Base-by-base conservation (phyloP, 257 asterid species). In the Solanum ossicruentum region DNA sequence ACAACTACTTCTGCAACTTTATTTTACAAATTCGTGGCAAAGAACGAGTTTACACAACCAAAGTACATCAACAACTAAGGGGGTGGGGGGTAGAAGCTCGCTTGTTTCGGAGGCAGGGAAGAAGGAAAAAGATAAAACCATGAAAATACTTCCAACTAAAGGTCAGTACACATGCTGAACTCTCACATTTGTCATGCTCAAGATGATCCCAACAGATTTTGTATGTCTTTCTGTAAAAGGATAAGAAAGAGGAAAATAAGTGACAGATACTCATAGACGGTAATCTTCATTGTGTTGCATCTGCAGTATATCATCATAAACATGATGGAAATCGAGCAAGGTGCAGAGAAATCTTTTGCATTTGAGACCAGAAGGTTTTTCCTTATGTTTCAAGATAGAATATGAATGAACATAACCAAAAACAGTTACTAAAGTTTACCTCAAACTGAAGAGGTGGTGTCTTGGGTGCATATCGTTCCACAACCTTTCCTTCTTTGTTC, bases 391-490 rank as follows among this genome's bases (percentile, higher is more conserved):
- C 56, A 18, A 8, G 60, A 73, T 82, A 7, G 72, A 58, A 15
- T 61, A 49, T 75, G 49, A 80, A 55, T 13, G 67, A 71, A 81
- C 28, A 77, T 43, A 39, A 45, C 36, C n/a, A 16, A 81, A 73
- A 72, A 3, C 51, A 12, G 8, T 26, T 54, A 45, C 41, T 36
- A 86, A 61, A 52, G 17, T 56, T 70, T 47, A 92, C 98, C 98
- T 95, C 99, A 67, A 95, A 87, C 55, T 93, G 86, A 67, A 94
- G 94, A 39, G 99, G 98, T 21, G 97, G 85, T 10, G 95, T 95
- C 52, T 86, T 86, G 47, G 99, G 97, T 49, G 91, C 90, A 71
- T 94, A 95, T 89, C 99, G 89, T 87, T 85, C 91, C 81, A 92
- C 93, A 60, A 95, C 93, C 83, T 92, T 92, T 69, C 99, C 99